phyloP scores from a whole-genome alignment of 2,329 filamentous ascomycete genomes.

The Botrytis byssoidea region DNA sequence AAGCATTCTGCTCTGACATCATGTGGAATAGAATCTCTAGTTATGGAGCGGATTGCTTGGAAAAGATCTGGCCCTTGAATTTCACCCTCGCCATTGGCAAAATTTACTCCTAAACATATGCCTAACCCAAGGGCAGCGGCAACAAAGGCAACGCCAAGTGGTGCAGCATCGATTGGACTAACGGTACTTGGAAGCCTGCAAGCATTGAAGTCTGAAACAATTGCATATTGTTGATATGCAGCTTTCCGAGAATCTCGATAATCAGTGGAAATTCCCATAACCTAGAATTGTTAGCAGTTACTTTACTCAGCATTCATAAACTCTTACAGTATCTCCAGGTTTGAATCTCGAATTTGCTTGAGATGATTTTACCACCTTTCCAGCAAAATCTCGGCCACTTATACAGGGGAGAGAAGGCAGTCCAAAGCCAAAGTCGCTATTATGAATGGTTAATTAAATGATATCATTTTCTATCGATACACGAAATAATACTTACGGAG shows the following conservation, averaged over 20 bases:
- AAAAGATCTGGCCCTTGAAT: slow-evolving; percentile 55
- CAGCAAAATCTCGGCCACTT: slow-evolving; percentile 56
- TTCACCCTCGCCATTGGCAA: slow-evolving; percentile 48
- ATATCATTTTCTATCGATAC: not conserved
- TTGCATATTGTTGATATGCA: slow-evolving; percentile 50
- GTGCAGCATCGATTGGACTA: slow-evolving; percentile 30
- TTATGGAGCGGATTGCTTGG: slow-evolving; percentile 48
- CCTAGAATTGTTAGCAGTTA: slow-evolving; percentile 36
- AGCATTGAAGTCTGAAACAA: slow-evolving; percentile 42
- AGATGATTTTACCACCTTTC: slow-evolving; percentile 55
- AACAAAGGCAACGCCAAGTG: slow-evolving; percentile 45
- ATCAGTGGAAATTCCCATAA: slow-evolving; percentile 37
- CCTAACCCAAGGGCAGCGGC: slow-evolving; percentile 66
- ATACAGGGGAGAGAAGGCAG: slow-evolving; percentile 37
- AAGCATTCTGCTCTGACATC: slow-evolving; percentile 66
- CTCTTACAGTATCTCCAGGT: slow-evolving; percentile 52
- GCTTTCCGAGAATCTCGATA: slow-evolving; percentile 37
- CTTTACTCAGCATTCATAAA: slow-evolving; percentile 30
- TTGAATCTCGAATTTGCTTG: slow-evolving; percentile 48
- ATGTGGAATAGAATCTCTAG: slow-evolving; percentile 50
- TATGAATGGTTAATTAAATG: not conserved
- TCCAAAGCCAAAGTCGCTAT: slow-evolving; percentile 38
- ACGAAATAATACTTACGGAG: slow-evolving; percentile 69
- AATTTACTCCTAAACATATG: slow-evolving; percentile 68
- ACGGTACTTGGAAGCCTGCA: slow-evolving; percentile 33